Evolutionary conservation across 78 protist genomes (phyloP).

Genomic region (Dictyostelium purpureum): DNA sequence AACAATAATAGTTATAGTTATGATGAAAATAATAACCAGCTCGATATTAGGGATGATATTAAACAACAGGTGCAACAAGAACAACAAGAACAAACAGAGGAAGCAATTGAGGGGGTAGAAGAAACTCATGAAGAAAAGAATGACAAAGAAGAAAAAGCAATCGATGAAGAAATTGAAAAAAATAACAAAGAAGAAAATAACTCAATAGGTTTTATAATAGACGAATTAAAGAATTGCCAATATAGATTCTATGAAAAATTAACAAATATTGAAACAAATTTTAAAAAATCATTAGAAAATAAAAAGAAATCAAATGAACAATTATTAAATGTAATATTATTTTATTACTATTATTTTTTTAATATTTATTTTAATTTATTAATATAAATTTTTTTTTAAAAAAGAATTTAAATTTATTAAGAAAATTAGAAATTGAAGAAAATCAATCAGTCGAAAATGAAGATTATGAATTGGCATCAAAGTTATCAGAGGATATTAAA

Average conservation of each 20-base stretch:
- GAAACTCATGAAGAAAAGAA: not conserved
- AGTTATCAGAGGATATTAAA: not conserved
- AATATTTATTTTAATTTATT: not conserved
- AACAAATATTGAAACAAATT: not conserved
- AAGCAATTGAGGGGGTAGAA: not conserved
- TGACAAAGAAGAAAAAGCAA: not conserved
- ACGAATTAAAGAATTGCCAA: not conserved
- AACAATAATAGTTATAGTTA: not conserved
- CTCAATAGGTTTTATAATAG: not conserved
- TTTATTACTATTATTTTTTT: not conserved
- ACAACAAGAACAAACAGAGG: not conserved
- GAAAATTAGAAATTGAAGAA: slow-evolving; percentile 12
- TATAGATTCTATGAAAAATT: slow-evolving; percentile 10
- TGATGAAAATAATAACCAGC: not conserved
- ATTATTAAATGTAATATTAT: not conserved
- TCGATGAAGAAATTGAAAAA: not conserved
- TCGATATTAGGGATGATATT: not conserved
- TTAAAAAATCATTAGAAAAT: not conserved
- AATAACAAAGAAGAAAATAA: not conserved
- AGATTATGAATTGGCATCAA: slow-evolving; percentile 43
- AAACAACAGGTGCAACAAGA: not conserved
- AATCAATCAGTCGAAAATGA: slow-evolving; percentile 24
- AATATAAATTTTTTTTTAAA: not conserved
- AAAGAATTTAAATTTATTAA: not conserved
- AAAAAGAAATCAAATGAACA: not conserved